Evolutionary conservation across 768 basidiomycete species (phyloP).

Genomic region (Galerina sulciceps): DNA sequence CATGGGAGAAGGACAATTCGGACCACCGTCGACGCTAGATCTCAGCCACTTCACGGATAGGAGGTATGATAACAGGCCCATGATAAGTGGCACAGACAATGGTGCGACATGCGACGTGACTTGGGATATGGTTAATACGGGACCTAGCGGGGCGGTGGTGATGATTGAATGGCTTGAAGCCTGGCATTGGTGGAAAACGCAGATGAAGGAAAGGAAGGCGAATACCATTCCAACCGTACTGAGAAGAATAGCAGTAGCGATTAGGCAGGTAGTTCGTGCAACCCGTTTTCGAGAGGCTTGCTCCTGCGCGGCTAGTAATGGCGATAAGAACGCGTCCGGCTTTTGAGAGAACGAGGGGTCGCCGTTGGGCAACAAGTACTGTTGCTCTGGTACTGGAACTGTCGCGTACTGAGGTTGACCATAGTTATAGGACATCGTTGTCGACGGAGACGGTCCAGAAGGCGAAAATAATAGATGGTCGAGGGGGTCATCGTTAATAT

Average conservation of each 20-base stretch:
- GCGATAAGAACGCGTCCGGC: neutral
- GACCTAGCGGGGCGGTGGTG: constrained; percentile 3
- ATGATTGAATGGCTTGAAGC: neutral
- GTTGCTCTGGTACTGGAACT: too few species aligned
- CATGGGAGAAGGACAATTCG: constrained; percentile 1
- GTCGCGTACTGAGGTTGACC: too few species aligned
- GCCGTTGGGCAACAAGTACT: too few species aligned
- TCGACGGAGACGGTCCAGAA: too few species aligned
- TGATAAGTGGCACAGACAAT: constrained; percentile 4
- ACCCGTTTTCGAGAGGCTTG: neutral
- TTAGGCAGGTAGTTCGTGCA: neutral
- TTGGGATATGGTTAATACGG: constrained; percentile 4
- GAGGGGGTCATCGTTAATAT: too few species aligned
- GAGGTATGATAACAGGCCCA: constrained; percentile 7
- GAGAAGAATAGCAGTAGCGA: neutral
- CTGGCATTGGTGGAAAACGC: constrained; percentile 3
- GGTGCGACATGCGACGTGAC: constrained; percentile 7
- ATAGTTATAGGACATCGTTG: too few species aligned
- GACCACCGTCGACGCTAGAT: neutral
- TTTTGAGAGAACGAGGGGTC: neutral
- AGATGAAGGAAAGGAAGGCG: constrained; percentile 2
- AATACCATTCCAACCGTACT: neutral
- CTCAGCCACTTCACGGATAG: constrained; percentile 5
- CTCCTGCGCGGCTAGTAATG: neutral
- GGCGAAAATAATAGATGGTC: too few species aligned